Conservation (phyloP, 2,329 filamentous ascomycete genomes). For the Truncatella angustata region DNA sequence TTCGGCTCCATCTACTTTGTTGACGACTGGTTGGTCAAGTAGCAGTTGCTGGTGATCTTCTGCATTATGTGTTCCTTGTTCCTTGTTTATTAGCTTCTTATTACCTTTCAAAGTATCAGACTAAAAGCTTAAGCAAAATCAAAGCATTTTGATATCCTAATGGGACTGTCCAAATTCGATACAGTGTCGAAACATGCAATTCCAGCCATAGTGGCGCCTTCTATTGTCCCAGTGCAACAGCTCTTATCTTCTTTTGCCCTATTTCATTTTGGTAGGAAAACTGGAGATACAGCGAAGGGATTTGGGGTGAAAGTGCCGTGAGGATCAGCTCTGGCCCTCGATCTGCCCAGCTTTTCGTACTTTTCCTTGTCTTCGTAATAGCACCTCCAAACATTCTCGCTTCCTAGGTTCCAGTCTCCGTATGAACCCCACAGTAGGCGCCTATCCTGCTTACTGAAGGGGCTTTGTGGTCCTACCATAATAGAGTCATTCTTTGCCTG, state of each 20-base stretch:
- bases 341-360: slow-evolving; percentile 32
- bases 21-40: slow-evolving; percentile 35
- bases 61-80: too few species aligned
- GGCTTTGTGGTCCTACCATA: slow-evolving; percentile 27
- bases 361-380: slow-evolving; percentile 36
- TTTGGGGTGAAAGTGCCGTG: not conserved
- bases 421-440: slow-evolving; percentile 40
- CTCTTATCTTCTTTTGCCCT: too few species aligned
- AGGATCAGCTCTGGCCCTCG: slow-evolving; percentile 23
- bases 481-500: slow-evolving; percentile 6
- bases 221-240: too few species aligned
- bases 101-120: too few species aligned
- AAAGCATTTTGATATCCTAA: too few species aligned
- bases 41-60: too few species aligned
- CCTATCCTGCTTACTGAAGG: slow-evolving; percentile 37
- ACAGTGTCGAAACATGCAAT: too few species aligned
- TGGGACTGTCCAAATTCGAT: too few species aligned
- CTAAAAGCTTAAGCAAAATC: too few species aligned
- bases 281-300: not conserved
- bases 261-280: too few species aligned
- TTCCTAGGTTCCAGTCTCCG: slow-evolving; percentile 34
- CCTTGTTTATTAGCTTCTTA: too few species aligned
- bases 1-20: slow-evolving; percentile 45
- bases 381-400: slow-evolving; percentile 30
- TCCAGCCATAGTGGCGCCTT: too few species aligned